phyloP scores from a whole-genome alignment of 2,329 filamentous ascomycete species.

The Coniochaeta sp. region DNA sequence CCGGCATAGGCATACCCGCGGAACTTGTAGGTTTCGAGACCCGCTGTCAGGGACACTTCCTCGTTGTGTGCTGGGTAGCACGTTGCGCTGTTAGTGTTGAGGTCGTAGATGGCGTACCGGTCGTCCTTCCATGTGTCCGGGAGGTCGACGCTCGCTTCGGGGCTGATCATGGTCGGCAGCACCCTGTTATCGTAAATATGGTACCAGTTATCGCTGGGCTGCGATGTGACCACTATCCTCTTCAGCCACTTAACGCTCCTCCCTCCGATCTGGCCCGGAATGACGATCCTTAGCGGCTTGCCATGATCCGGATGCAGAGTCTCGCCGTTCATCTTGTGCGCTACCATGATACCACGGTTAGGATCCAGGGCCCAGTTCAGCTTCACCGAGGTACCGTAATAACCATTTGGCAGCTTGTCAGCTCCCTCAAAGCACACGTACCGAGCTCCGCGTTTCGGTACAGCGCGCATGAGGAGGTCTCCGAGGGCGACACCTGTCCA shows the following conservation, averaged over 20 bases:
- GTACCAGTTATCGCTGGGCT: constrained; percentile 88
- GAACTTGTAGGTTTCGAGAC: constrained; percentile 50
- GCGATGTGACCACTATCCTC: constrained; percentile 67
- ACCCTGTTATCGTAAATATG: constrained; percentile 93
- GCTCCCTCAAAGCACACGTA: constrained; percentile 91
- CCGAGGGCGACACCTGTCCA: constrained; percentile 77
- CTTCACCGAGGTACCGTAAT: constrained; percentile 82
- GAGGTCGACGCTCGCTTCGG: constrained; percentile 69
- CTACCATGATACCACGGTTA: constrained; percentile 77
- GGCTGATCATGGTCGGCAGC: constrained; percentile 76
- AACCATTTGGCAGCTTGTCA: constrained; percentile 79
- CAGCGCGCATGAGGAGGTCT: constrained; percentile 62
- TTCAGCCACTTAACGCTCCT: constrained; percentile 92
- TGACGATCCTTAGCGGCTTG: constrained; percentile 71
- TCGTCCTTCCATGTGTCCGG: constrained; percentile 81
- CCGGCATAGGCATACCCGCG: constrained; percentile 85
- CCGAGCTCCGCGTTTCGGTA: constrained; percentile 60
- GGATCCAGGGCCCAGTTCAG: constrained; percentile 82
- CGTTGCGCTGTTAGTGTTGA: constrained; percentile 79
- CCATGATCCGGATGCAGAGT: constrained; percentile 76
- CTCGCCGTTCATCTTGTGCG: constrained; percentile 87
- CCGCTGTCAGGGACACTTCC: constrained; percentile 38
- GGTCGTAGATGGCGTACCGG: constrained; percentile 85
- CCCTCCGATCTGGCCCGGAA: constrained; percentile 87
- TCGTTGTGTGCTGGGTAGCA: constrained; percentile 77